Evolutionary conservation across 2,329 filamentous ascomycete species (phyloP).

Genomic region (Aspergillus luchuensis): DNA sequence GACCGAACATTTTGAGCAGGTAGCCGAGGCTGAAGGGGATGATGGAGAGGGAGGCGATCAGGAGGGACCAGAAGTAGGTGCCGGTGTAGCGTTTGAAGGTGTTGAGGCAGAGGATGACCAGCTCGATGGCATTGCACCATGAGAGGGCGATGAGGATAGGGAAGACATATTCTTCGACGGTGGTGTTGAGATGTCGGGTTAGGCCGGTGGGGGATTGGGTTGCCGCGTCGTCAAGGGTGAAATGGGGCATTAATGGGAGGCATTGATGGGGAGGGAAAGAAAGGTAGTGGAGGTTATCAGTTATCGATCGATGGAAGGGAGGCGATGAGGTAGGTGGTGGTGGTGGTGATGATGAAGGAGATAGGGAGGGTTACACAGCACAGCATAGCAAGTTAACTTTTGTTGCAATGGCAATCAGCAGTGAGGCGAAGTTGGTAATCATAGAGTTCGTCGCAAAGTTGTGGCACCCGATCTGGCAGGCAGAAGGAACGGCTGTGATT

Average conservation of each 20-base stretch:
- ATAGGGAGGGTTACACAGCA: too few species aligned
- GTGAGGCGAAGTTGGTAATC: too few species aligned
- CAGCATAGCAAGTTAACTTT: too few species aligned
- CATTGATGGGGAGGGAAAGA: neutral
- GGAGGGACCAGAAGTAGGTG: constrained; percentile 53
- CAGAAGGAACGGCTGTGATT: neutral
- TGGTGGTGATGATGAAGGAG: neutral
- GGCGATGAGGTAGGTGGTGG: neutral
- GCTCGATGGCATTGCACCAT: constrained; percentile 53
- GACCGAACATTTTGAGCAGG: constrained; percentile 46
- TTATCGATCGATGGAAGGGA: neutral
- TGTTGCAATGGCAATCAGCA: too few species aligned
- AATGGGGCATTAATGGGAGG: constrained; percentile 14
- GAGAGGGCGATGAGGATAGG: constrained; percentile 45
- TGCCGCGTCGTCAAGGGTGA: constrained; percentile 8
- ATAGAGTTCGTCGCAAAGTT: neutral
- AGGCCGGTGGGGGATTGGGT: constrained; percentile 10
- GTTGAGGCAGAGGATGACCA: constrained; percentile 49
- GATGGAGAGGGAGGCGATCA: constrained; percentile 47
- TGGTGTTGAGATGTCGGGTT: constrained; percentile 6
- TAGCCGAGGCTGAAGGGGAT: constrained; percentile 50
- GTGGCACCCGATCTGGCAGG: neutral
- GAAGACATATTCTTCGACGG: constrained; percentile 35
- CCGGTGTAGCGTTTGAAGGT: constrained; percentile 50
- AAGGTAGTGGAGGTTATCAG: neutral